Conservation (phyloP, 2,329 filamentous ascomycete species). For the Xylariales sp. region DNA sequence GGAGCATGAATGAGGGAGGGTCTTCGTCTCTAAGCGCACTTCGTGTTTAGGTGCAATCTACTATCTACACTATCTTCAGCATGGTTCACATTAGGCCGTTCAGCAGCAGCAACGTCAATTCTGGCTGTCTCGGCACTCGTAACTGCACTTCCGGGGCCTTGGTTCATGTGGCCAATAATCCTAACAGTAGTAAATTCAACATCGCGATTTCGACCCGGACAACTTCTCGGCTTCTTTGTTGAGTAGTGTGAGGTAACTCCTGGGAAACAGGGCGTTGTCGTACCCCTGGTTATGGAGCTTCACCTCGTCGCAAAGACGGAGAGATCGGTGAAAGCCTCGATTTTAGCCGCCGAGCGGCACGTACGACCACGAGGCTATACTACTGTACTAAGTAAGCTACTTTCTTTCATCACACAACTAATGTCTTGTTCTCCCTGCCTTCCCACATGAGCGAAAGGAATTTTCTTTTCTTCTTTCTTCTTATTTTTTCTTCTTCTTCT, state of each 20-base stretch:
- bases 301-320: constrained; percentile 22
- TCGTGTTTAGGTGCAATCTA: constrained; percentile 11
- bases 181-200: neutral
- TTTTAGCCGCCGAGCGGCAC: neutral
- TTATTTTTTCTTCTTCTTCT: too few relatives aligned
- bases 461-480: neutral
- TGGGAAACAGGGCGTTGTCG: constrained; percentile 8
- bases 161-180: neutral
- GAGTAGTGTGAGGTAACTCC: constrained; percentile 13
- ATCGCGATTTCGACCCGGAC: constrained; percentile 23
- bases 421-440: neutral
- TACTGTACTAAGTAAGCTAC: constrained; percentile 20
- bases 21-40: constrained; percentile 20
- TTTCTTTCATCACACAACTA: constrained; percentile 9
- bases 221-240: constrained; percentile 17
- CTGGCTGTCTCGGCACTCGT: constrained; percentile 3
- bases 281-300: constrained; percentile 29
- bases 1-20: constrained; percentile 9
- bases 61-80: constrained; percentile 6
- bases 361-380: neutral
- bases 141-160: neutral
- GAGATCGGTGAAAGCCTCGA: constrained; percentile 19
- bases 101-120: constrained; percentile 1
- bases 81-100: constrained; percentile 32
- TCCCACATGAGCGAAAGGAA: neutral